Evolutionary conservation across 202 grass and related monocot species (phyloP).

Genomic region (Dendrocalamus latiflorus): DNA sequence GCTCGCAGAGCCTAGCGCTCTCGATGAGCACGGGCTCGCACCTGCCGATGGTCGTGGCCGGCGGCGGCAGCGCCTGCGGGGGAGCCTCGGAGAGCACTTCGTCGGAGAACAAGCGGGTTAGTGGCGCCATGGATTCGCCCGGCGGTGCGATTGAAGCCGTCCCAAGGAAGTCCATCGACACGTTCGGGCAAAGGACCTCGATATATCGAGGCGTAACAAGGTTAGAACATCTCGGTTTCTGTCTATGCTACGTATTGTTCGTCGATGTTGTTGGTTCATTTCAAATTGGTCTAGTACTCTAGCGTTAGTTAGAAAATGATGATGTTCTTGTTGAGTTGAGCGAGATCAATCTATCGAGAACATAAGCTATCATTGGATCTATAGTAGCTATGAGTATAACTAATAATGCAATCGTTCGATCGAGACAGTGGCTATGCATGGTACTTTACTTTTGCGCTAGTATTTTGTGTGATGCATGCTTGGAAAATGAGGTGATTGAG

Average conservation of each 20-base stretch:
- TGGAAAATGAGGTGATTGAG: background rate
- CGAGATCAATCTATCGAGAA: slow-evolving; percentile 16
- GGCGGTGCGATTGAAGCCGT: slow-evolving; percentile 44
- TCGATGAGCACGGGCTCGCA: slow-evolving; percentile 76
- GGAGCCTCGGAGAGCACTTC: slow-evolving; percentile 66
- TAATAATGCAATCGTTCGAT: background rate
- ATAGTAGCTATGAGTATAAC: background rate
- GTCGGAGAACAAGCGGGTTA: slow-evolving; percentile 55
- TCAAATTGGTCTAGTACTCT: slow-evolving; percentile 15
- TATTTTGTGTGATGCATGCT: slow-evolving; percentile 3
- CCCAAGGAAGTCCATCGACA: slow-evolving; percentile 69
- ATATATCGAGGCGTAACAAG: slow-evolving; percentile 90
- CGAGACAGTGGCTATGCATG: background rate
- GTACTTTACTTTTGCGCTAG: background rate
- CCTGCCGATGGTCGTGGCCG: slow-evolving; percentile 25
- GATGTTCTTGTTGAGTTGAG: background rate
- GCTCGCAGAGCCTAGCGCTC: slow-evolving; percentile 71
- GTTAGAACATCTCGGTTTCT: slow-evolving; percentile 36
- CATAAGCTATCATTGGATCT: slow-evolving; percentile 13
- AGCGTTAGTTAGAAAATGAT: slow-evolving; percentile 13
- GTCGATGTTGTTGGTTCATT: background rate
- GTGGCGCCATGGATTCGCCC: slow-evolving; percentile 51
- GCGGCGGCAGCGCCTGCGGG: background rate
- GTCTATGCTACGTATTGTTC: slow-evolving; percentile 1
- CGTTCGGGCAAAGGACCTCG: slow-evolving; percentile 90